These are phyloP conservation scores for Penium margaritaceum DNA, from an alignment of 139 green algal genomes.

Conservation along the genomic window DNA sequence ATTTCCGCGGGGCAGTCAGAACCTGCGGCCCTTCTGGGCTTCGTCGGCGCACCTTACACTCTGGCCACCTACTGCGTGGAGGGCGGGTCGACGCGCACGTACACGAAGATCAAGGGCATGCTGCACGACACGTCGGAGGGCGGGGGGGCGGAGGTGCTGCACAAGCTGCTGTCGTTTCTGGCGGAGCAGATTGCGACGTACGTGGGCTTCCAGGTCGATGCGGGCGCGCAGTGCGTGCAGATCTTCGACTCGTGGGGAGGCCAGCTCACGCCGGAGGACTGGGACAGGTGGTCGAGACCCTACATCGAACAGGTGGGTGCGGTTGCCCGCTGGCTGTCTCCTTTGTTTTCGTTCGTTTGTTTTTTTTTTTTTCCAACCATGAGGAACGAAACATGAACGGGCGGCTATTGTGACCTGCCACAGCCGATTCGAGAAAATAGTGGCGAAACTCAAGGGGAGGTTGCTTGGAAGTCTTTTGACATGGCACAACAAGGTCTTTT, in stretches of 20 bases:
- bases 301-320: constrained; percentile 83
- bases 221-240: constrained; percentile 75
- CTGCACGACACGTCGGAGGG: too few relatives aligned
- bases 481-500: too few relatives aligned
- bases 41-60: constrained; percentile 90
- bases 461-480: too few relatives aligned
- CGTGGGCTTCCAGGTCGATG: constrained; percentile 72
- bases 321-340: too few relatives aligned
- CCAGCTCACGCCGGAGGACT: constrained; percentile 80
- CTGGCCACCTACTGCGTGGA: constrained; percentile 95
- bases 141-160: constrained; percentile 58
- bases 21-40: constrained; percentile 76
- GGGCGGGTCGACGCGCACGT: constrained; percentile 69
- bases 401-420: too few relatives aligned
- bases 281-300: constrained; percentile 83
- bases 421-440: too few relatives aligned
- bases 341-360: too few relatives aligned
- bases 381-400: too few relatives aligned
- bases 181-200: constrained; percentile 78
- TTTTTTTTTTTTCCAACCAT: too few relatives aligned
- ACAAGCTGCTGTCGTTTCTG: constrained; percentile 74
- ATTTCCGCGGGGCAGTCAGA: too few relatives aligned
- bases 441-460: too few relatives aligned
- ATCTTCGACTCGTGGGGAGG: constrained; percentile 96
- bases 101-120: constrained; percentile 92